Evolutionary conservation across 192 early-diverging fungal genomes (phyloP).

Genomic region (Coemansia sp.): DNA sequence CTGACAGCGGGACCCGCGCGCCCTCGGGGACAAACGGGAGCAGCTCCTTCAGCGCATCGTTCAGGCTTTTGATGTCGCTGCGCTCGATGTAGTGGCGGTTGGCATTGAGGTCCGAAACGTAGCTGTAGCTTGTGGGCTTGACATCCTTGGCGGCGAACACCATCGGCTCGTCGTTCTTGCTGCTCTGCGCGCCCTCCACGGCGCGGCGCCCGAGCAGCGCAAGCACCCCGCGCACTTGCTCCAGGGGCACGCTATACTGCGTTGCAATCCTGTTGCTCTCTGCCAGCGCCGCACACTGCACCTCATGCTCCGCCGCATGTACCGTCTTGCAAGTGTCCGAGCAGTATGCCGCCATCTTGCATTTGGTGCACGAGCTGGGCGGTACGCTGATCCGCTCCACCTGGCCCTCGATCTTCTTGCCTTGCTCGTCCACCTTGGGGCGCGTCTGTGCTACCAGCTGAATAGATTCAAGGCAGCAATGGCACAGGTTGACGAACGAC

Average conservation of each 20-base stretch:
- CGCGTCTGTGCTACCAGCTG: constrained; percentile 48
- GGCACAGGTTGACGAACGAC: constrained; percentile 59
- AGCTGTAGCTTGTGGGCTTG: constrained; percentile 27
- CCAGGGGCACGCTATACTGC: constrained; percentile 30
- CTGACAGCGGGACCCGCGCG: constrained; percentile 36
- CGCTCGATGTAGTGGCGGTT: constrained; percentile 57
- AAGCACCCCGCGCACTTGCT: constrained; percentile 46
- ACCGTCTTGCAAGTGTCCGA: constrained; percentile 54
- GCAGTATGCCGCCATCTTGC: constrained; percentile 63
- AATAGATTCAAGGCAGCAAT: constrained; percentile 53
- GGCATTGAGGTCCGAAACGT: constrained; percentile 46
- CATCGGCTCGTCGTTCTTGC: constrained; percentile 2
- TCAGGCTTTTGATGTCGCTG: constrained; percentile 35
- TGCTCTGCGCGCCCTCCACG: constrained; percentile 11
- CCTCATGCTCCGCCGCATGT: constrained; percentile 45
- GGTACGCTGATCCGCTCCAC: constrained; percentile 31
- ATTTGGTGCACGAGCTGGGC: constrained; percentile 36
- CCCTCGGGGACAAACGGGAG: constrained; percentile 46
- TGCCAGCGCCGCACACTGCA: constrained; percentile 50
- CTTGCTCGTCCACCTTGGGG: constrained; percentile 49
- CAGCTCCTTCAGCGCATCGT: constrained; percentile 46
- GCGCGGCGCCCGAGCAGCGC: constrained; percentile 45
- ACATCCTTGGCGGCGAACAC: background rate
- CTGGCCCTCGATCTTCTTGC: constrained; percentile 33
- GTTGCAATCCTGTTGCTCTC: constrained; percentile 40